phyloP scores from a whole-genome alignment of 441 rosid species.

The Corymbia citriodora region DNA sequence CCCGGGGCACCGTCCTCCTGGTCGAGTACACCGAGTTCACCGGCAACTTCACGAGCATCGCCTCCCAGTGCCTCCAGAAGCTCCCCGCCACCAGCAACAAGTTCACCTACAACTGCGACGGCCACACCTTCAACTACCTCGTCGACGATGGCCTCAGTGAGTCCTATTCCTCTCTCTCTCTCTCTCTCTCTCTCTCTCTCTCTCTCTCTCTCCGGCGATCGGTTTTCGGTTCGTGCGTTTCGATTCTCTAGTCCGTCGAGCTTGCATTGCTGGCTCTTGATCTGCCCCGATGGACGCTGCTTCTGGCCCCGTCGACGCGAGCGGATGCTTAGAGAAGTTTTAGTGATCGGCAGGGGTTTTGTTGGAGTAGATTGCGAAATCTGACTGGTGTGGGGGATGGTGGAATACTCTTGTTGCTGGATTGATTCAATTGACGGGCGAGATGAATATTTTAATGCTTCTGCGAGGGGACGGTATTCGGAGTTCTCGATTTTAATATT shows the following conservation, averaged over 20 bases:
- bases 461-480: neutral
- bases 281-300: neutral
- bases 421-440: neutral
- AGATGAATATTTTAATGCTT: neutral
- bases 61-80: slow-evolving; percentile 73
- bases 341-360: neutral
- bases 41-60: slow-evolving; percentile 64
- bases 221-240: neutral
- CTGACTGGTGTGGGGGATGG: neutral
- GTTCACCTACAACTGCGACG: slow-evolving; percentile 82
- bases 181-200: neutral
- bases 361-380: neutral
- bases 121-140: slow-evolving; percentile 76
- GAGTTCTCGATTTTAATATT: neutral
- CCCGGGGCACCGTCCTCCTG: slow-evolving; percentile 60
- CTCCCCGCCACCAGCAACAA: slow-evolving; percentile 64
- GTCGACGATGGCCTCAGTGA: slow-evolving; percentile 66
- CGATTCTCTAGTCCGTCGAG: neutral
- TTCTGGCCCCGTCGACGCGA: neutral
- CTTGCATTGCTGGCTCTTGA: neutral
- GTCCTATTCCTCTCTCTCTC: neutral
- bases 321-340: neutral
- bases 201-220: neutral
- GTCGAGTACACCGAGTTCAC: slow-evolving; percentile 71
- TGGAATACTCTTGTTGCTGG: neutral